Base-by-base conservation (phyloP, 805 yeast species). In the Yarrowia yakushimensis region DNA sequence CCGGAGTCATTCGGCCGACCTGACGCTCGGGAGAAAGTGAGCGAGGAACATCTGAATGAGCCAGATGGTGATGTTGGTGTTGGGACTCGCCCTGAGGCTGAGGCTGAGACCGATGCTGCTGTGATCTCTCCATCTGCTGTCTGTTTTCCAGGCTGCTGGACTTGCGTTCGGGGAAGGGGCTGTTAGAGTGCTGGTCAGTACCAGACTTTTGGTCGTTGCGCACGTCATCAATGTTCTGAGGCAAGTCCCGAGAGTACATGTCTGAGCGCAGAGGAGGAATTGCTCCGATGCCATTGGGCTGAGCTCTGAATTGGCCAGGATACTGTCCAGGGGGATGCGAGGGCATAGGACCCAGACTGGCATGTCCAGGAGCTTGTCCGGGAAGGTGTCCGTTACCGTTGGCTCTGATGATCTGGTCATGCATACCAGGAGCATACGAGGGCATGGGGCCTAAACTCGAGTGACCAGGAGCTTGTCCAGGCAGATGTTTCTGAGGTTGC, bases 321-420 rank as follows among this genome's bases (percentile, higher is more conserved):
- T 30, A 48, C 28, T 48, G 55, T 12, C 55, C 55, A 15, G 55
- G 55, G 20, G 55, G 39, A 48, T 48, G 39, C 12, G 55, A 31
- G 15, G 55, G 55, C 55, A 48, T 48, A 17, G 55, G 55, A 2
- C 55, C 55, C 11, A 48, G 39, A 48, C 55, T 48, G 18, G 55
- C 55, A 10, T 48, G 55, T 2, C 55, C 55, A 4, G 55, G 55
- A 15, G 55, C 39, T 12, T 48, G 55, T 1, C 55, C 55, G 15
- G 55, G 55, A 11, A 13, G n/a, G 39, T 48, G 55, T 18, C 52
- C 52, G 27, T 41, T 41, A 6, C 45, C 46, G n/a, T 11, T 43
- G 33, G 31, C 27, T 13, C n/a, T 12, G 17, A 45, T 27, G 1
- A 45, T 27, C 17, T 45, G 52, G 8, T 45, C 52, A 18, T 45